Percentiles rank a stretch among this genome's conserved stretches.
Evolutionary conservation across 345 rosid species (phyloP).

Genomic region (Hibiscus syriacus): DNA sequence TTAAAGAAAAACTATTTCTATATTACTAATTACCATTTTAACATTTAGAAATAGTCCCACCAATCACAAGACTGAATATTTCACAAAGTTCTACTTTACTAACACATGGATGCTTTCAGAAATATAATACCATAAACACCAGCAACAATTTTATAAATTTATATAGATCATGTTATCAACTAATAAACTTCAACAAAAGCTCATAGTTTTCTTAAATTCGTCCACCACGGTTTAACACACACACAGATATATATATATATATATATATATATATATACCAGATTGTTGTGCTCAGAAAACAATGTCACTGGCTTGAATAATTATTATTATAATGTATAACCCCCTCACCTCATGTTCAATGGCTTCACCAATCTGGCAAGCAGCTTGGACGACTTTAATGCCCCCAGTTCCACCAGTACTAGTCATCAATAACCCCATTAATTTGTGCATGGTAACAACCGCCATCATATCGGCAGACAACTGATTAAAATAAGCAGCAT

Average conservation of each 20-base stretch:
- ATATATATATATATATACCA: too few species aligned
- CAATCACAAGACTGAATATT: not conserved
- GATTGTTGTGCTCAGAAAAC: not conserved
- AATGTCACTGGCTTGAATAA: not conserved
- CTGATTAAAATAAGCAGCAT: constrained; percentile 43
- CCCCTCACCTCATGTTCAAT: constrained; percentile 79
- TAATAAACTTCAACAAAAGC: not conserved
- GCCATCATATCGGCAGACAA: constrained; percentile 90
- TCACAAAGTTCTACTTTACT: not conserved
- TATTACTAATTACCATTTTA: not conserved
- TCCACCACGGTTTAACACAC: not conserved
- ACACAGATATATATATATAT: too few species aligned
- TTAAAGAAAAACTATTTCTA: not conserved
- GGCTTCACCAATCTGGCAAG: constrained; percentile 81
- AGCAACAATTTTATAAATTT: not conserved
- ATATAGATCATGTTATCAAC: not conserved
- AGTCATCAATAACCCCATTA: constrained; percentile 82
- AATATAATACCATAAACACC: constrained; percentile 1
- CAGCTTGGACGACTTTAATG: constrained; percentile 69
- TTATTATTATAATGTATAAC: not conserved
- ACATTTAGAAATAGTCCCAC: not conserved
- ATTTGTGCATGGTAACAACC: constrained; percentile 84
- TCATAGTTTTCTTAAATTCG: not conserved
- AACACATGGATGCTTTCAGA: not conserved
- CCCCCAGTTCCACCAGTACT: constrained; percentile 46